Evolutionary conservation across 2,329 filamentous ascomycete species (phyloP), one percentile per base, ranked within the genome.

Genomic region (Aspergillus vadensis): DNA sequence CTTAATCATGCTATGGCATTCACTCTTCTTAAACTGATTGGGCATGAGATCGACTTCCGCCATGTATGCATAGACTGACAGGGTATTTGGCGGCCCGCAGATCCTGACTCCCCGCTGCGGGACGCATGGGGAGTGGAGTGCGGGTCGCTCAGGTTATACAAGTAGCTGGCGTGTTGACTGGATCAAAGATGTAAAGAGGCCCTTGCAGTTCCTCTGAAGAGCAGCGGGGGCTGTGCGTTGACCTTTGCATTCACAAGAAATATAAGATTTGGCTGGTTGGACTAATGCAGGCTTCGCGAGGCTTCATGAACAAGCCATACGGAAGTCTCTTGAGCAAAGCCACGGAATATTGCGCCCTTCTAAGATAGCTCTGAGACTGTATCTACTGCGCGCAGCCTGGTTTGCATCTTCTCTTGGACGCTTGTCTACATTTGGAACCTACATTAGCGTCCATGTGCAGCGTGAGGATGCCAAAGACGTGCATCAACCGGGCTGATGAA

Each of bases 81-180:
- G 41, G 44, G 21, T 25, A 30, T 49, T 23, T 49, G 23, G 2
- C 44, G 44, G 23, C 25, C 47, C 25, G 47, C 47, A 50, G 47
- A 50, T 50, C 47, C 17, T 32, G 47, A 50, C 47, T 17, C 47
- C 47, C 47, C 47, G 47, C 47, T 17, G 47, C 47, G 47, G 47
- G 47, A 50, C 47, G 47, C 25, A 32, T 30, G 47, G 44, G 21
- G 15, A n/a, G 47, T 50, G 47, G 47, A 30, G 47, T 17, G 23
- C 47, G 44, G 44, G 41, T 44, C 41, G 21, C 41, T 23, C 19
- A 44, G 19, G 19, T 44, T 23, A 19, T 44, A 23, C 41, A 44
- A 10, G 32, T 14, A 36, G 19, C 23, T 44, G 41, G 19, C 19
- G 41, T 14, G 19, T 44, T 44, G 41, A 23, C 39, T 12, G 25